Base-by-base conservation (phyloP, 441 rosid species). In the Biscutella auriculata region DNA sequence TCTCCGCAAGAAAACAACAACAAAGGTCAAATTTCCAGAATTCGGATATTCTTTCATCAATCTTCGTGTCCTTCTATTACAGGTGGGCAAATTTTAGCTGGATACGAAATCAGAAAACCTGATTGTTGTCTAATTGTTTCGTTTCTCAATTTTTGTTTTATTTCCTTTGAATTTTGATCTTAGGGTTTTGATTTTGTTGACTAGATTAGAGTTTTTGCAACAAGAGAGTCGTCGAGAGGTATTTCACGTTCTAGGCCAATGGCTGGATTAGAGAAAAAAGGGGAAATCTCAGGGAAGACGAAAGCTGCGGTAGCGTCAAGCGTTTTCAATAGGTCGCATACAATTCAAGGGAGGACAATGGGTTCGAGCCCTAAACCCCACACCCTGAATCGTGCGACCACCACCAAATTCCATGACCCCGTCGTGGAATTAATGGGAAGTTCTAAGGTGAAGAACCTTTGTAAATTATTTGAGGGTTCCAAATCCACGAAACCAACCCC, bases 361-460 rank as follows among this genome's bases (percentile, higher is more conserved):
- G 80, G 75, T 27, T 49, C 71, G 4, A 29, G 10, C 39, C 62
- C 68, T 15, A 80, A 80, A 64, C 16, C 78, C 11, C 59, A 62
- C 45, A 65, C 21, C 27, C 55, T 82, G 19, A 80, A 80, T 48
- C 82, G 86, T 15, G 76, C 84, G 2, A 64, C 77, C 23, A 68
- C 64, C 17, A 71, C 75, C 63, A 73, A 73, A 63, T 69, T 77
- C 45, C 80, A 76, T 77, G 79, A 57, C 66, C 77, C 87, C n/a
- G n/a, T n/a, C 6, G 60, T 82, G 8, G 90, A 77, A 30, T 63
- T 82, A 7, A 39, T 71, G 26, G 49, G 68, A 49, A 67, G 26
- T 53, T 72, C 92, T 42, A 88, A 88, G 74, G 96, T 91, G 36
- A 80, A 76, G 47, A 76, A 75, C 77, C 93, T 91, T 29, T 60